Evolutionary conservation across 495 filamentous ascomycete genomes (phyloP).

Genomic region (Penicillium taxi): DNA sequence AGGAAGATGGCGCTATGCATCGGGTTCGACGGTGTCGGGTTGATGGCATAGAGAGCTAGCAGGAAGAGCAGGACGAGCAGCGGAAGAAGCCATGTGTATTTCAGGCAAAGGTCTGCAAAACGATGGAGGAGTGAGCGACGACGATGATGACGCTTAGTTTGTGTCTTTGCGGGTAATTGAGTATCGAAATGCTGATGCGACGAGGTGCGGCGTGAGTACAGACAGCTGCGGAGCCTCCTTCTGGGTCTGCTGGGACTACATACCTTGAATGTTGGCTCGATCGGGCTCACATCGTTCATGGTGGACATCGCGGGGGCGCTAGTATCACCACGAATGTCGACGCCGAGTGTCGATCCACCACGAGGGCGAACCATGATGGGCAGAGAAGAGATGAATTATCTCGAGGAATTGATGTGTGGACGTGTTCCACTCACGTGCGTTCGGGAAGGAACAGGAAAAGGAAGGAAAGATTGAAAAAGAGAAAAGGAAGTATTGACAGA

Average conservation of each 20-base stretch:
- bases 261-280: constrained; percentile 38
- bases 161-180: constrained; percentile 19
- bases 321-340: constrained; percentile 46
- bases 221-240: constrained; percentile 3
- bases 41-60: constrained; percentile 61
- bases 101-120: constrained; percentile 56
- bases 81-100: constrained; percentile 76
- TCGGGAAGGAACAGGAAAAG: too few species aligned
- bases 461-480: too few species aligned
- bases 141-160: constrained; percentile 36
- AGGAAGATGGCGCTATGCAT: constrained; percentile 85
- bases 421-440: too few species aligned
- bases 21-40: constrained; percentile 76
- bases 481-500: too few species aligned
- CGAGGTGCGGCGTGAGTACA: constrained; percentile 5
- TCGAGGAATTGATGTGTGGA: too few species aligned
- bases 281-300: constrained; percentile 41
- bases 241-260: constrained; percentile 2
- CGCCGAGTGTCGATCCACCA: constrained; percentile 44
- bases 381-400: too few species aligned
- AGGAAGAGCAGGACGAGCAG: constrained; percentile 59
- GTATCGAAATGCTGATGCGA: constrained; percentile 16
- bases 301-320: constrained; percentile 47
- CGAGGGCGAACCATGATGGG: constrained; percentile 37
- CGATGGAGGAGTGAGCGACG: constrained; percentile 55